phyloP scores from a whole-genome alignment of 148 eudicot genomes.

The Dianthus caryophyllus region DNA sequence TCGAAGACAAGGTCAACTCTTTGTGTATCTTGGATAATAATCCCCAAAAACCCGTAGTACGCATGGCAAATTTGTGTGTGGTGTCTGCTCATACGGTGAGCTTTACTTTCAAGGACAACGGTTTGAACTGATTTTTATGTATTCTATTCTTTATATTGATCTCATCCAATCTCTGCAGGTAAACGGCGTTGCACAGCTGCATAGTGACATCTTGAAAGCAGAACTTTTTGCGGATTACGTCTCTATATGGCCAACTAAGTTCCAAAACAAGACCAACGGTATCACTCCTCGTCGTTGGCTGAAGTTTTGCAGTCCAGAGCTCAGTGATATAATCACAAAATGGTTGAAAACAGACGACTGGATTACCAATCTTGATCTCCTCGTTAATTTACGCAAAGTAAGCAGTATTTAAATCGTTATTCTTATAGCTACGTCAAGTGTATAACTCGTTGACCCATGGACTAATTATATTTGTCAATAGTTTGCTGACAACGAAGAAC shows the following conservation, averaged over 20 bases:
- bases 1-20: constrained; percentile 59
- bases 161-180: constrained; percentile 49
- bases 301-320: constrained; percentile 88
- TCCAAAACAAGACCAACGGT: constrained; percentile 97
- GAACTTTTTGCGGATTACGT: constrained; percentile 95
- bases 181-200: constrained; percentile 96
- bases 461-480: constrained; percentile 18
- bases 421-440: not conserved
- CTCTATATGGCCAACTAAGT: constrained; percentile 90
- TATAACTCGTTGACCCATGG: not conserved
- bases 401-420: constrained; percentile 17
- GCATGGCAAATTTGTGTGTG: constrained; percentile 98
- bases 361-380: constrained; percentile 94
- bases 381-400: constrained; percentile 69
- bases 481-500: constrained; percentile 79
- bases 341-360: constrained; percentile 92
- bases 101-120: not conserved
- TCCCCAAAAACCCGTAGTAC: constrained; percentile 86
- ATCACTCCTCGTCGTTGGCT: constrained; percentile 99
- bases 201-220: constrained; percentile 86
- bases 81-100: constrained; percentile 94
- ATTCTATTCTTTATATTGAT: not conserved
- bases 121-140: not conserved
- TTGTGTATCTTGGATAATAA: constrained; percentile 80
- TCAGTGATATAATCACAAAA: constrained; percentile 81